Percentiles rank a stretch among this genome's conserved stretches.
Evolutionary conservation across 2,329 filamentous ascomycete species (phyloP).

Genomic region (Didymella sp.): DNA sequence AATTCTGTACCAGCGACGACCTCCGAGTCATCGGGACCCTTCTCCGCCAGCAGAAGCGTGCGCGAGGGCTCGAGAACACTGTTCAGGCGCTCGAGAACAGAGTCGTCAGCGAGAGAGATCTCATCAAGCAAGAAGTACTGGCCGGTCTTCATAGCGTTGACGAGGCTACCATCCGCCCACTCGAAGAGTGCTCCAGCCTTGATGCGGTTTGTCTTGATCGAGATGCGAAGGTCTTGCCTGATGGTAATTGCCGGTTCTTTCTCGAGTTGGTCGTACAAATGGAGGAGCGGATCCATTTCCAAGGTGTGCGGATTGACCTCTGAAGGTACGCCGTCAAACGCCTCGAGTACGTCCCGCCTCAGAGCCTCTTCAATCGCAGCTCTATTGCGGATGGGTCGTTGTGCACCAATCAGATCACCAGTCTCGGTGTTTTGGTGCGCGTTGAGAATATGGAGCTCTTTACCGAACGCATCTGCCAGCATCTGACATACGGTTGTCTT

Average conservation of each 20-base stretch:
- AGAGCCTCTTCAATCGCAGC: constrained; percentile 73
- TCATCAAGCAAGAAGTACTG: constrained; percentile 95
- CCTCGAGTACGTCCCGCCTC: constrained; percentile 63
- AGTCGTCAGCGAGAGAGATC: constrained; percentile 96
- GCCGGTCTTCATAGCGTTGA: constrained; percentile 89
- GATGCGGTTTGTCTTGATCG: constrained; percentile 58
- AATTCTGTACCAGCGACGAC: constrained; percentile 79
- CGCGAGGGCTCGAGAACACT: constrained; percentile 91
- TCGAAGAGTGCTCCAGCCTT: constrained; percentile 89
- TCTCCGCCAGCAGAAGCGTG: constrained; percentile 89
- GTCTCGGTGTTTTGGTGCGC: constrained; percentile 99
- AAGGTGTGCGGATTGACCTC: constrained; percentile 22
- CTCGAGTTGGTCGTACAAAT: constrained; percentile 64
- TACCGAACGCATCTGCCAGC: constrained; percentile 79
- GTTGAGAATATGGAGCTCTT: constrained; percentile 86
- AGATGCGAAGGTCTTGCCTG: constrained; percentile 49
- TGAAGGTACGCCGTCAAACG: constrained; percentile 27
- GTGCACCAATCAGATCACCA: constrained; percentile 94
- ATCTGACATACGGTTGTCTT: constrained; percentile 97
- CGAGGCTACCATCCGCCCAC: constrained; percentile 93
- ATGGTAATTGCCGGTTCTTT: constrained; percentile 55
- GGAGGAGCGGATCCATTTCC: constrained; percentile 59
- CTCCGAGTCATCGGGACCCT: constrained; percentile 83
- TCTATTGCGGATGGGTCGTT: constrained; percentile 87
- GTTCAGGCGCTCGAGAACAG: constrained; percentile 93